Percentiles rank a stretch among this genome's conserved stretches.
phyloP scores from a whole-genome alignment of 306 rosid genomes.

The Vicia villosa region DNA sequence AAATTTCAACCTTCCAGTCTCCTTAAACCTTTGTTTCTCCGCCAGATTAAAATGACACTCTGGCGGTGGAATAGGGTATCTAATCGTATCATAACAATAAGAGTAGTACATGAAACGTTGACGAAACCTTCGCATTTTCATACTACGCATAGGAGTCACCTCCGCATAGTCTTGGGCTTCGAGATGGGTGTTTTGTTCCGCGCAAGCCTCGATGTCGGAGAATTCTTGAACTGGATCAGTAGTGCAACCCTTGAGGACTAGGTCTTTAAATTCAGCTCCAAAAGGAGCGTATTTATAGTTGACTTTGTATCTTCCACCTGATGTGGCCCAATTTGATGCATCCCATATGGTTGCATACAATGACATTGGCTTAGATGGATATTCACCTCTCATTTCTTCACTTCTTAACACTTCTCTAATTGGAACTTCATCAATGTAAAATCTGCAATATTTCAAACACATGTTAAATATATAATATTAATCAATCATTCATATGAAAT shows the following conservation, averaged over 20 bases:
- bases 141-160: constrained; percentile 50
- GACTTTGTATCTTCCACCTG: constrained; percentile 79
- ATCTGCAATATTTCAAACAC: constrained; percentile 52
- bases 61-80: constrained; percentile 62
- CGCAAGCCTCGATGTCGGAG: constrained; percentile 34
- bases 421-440: constrained; percentile 93
- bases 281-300: constrained; percentile 90
- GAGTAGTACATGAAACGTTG: constrained; percentile 82
- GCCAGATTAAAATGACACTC: constrained; percentile 63
- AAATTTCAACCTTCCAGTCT: constrained; percentile 72
- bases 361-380: constrained; percentile 92
- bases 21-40: constrained; percentile 65
- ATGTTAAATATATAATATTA: neutral
- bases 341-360: constrained; percentile 92
- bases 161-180: constrained; percentile 51
- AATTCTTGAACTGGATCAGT: constrained; percentile 61
- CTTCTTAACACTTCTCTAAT: constrained; percentile 71
- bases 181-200: constrained; percentile 38
- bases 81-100: constrained; percentile 70
- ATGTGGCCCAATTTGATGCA: constrained; percentile 94
- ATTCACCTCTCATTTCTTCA: constrained; percentile 80
- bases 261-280: constrained; percentile 77
- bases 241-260: constrained; percentile 79
- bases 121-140: constrained; percentile 70
- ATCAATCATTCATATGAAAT: constrained; percentile 36